phyloP scores from a whole-genome alignment of 2,329 filamentous ascomycete species.

The Tolypocladium endophyticum region DNA sequence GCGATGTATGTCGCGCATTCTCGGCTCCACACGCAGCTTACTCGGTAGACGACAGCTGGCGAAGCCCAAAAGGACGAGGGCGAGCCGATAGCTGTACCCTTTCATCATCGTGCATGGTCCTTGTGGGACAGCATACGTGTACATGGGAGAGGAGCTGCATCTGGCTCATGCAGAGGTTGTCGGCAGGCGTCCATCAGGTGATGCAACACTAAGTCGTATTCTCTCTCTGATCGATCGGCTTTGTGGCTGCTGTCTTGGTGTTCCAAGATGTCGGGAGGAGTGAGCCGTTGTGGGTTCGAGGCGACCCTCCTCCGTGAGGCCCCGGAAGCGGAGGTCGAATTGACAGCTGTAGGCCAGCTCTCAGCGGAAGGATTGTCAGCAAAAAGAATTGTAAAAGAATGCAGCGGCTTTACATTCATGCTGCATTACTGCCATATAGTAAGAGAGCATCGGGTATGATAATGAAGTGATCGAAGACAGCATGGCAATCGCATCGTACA shows the following conservation, averaged over 20 bases:
- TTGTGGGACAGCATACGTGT: not conserved
- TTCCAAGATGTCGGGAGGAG: not conserved
- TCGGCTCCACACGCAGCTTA: not conserved
- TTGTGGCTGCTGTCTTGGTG: not conserved
- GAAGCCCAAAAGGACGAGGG: not conserved
- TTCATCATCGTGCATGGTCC: not conserved
- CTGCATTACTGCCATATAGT: not conserved
- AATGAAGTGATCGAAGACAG: not conserved
- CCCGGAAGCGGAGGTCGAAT: slow-evolving; percentile 5
- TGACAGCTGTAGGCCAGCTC: not conserved
- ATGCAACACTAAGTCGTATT: not conserved
- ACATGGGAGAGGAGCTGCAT: not conserved
- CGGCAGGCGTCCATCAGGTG: not conserved
- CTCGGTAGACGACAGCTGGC: not conserved
- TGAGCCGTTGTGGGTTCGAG: too few species aligned
- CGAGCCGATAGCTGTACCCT: not conserved
- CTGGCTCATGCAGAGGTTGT: not conserved
- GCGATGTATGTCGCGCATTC: not conserved
- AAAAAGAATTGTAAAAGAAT: slow-evolving; percentile 3
- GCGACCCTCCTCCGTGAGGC: not conserved
- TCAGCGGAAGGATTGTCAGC: not conserved
- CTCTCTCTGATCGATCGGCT: not conserved
- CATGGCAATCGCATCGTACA: not conserved
- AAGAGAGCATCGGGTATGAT: not conserved
- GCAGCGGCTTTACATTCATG: not conserved